phyloP scores from a whole-genome alignment of 495 filamentous ascomycete genomes.

The Podospora tetraspora region DNA sequence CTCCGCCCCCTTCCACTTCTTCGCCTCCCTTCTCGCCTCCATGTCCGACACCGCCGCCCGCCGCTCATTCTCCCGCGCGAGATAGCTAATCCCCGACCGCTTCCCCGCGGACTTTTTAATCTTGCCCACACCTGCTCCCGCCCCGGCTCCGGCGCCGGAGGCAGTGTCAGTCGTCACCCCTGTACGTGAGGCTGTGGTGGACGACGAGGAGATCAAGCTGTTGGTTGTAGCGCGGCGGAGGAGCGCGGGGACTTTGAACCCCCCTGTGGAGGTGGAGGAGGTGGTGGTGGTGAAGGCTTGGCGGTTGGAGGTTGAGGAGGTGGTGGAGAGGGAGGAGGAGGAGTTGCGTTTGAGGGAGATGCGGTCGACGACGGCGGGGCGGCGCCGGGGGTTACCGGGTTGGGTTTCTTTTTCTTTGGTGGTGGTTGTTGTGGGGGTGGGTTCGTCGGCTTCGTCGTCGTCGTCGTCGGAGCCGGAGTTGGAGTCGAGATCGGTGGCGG shows the following conservation, averaged over 20 bases:
- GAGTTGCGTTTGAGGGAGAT: slow-evolving; percentile 66
- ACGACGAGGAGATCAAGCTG: slow-evolving; percentile 41
- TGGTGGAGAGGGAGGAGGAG: slow-evolving; percentile 42
- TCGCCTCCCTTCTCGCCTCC: slow-evolving; percentile 60
- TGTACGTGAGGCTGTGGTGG: too few relatives aligned
- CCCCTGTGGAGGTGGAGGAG: slow-evolving; percentile 23
- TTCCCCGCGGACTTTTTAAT: slow-evolving; percentile 65
- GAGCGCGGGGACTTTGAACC: slow-evolving; percentile 71
- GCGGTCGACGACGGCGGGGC: slow-evolving; percentile 61
- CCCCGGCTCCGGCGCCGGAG: slow-evolving; percentile 32
- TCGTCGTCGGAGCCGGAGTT: slow-evolving; percentile 41
- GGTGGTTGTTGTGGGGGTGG: slow-evolving; percentile 19
- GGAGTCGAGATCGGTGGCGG: slow-evolving; percentile 40
- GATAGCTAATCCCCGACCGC: slow-evolving; percentile 65
- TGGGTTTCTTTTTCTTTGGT: slow-evolving; percentile 32
- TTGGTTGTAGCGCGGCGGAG: slow-evolving; percentile 71
- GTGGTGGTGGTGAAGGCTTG: slow-evolving; percentile 57
- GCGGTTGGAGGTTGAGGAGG: slow-evolving; percentile 16
- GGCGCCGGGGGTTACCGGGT: slow-evolving; percentile 26
- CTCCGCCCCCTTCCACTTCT: slow-evolving; percentile 60
- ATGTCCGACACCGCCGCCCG: slow-evolving; percentile 52
- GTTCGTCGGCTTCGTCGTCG: slow-evolving; percentile 26
- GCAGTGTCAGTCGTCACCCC: slow-evolving; percentile 34
- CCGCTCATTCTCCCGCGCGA: slow-evolving; percentile 68
- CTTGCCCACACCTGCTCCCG: slow-evolving; percentile 35